Conservation (phyloP, 2,329 filamentous ascomycete genomes). For the Colletotrichum sublineola region DNA sequence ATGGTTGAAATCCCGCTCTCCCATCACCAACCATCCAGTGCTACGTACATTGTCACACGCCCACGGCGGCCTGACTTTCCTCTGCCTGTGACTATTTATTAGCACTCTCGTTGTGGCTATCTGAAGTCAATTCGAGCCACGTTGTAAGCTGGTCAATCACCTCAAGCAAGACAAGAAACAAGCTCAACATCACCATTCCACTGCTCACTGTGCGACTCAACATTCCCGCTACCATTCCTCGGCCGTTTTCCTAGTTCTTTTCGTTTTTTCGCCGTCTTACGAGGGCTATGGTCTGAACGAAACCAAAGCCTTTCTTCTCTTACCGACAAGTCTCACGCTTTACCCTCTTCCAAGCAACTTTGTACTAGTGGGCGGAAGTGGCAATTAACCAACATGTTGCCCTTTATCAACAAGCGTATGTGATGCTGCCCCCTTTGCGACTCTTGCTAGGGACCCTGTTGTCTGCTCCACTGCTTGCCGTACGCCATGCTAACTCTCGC, state of each 20-base stretch:
- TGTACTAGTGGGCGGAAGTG: neutral
- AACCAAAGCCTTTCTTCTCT: neutral
- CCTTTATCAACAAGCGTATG: conserved; percentile 48
- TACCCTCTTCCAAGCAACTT: neutral
- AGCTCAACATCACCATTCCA: neutral
- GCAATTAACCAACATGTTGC: conserved; percentile 45
- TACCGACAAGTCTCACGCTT: conserved; percentile 1
- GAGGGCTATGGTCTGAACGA: conserved; percentile 9
- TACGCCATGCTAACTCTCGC: conserved; percentile 23
- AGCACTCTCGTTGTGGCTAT: neutral
- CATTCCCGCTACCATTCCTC: conserved; percentile 5
- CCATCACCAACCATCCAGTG: conserved; percentile 7
- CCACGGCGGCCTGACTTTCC: neutral
- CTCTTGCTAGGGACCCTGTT: neutral
- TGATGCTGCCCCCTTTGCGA: neutral
- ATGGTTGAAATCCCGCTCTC: neutral
- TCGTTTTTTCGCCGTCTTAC: neutral
- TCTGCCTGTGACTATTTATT: neutral
- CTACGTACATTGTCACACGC: conserved; percentile 5
- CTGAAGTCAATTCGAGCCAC: conserved; percentile 4
- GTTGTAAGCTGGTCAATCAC: neutral
- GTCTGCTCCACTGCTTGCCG: neutral
- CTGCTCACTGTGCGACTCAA: neutral
- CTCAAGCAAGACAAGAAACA: conserved; percentile 1
- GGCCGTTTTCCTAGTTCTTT: neutral